Evolutionary conservation across 1,284 basidiomycete species (phyloP).

Genomic region (Ustilago trichophora): DNA sequence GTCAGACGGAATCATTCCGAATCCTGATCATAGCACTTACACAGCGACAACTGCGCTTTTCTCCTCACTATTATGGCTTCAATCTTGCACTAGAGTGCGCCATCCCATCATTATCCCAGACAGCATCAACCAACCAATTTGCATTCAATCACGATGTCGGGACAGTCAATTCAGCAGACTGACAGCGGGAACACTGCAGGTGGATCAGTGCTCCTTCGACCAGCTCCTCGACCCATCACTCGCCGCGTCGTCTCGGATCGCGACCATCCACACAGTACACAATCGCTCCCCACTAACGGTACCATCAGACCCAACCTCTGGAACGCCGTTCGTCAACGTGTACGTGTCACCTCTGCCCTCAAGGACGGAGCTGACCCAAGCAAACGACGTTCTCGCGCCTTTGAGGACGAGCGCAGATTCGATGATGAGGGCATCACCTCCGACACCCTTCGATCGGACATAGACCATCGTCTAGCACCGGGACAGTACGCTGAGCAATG

Average conservation of each 20-base stretch:
- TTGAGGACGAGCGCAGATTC: constrained; percentile 37
- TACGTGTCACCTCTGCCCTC: constrained; percentile 38
- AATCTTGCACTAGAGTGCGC: too few species aligned
- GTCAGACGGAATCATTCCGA: too few species aligned
- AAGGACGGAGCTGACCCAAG: constrained; percentile 1
- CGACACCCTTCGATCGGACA: constrained; percentile 38
- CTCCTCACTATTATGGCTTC: too few species aligned
- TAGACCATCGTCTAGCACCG: constrained; percentile 25
- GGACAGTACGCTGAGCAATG: constrained; percentile 54
- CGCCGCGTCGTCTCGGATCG: constrained; percentile 38
- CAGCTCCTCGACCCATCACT: constrained; percentile 25
- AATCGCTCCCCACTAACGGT: constrained; percentile 26
- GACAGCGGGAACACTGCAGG: background rate
- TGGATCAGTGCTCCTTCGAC: constrained; percentile 24
- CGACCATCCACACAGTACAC: constrained; percentile 31
- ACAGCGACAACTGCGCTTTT: too few species aligned
- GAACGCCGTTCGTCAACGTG: constrained; percentile 39
- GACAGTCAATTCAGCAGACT: background rate
- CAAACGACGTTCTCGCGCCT: constrained; percentile 28
- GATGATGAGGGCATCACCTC: constrained; percentile 55
- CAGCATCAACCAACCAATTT: too few species aligned
- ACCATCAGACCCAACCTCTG: constrained; percentile 32
- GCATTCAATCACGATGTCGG: constrained; percentile 13
- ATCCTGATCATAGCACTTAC: too few species aligned
- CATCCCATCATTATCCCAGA: too few species aligned